A percentile compares a stretch with the other conserved stretches of the same genome.
Conservation (phyloP, 129 eudicot genomes). For the Chrysanthemum lavandulifolium region DNA sequence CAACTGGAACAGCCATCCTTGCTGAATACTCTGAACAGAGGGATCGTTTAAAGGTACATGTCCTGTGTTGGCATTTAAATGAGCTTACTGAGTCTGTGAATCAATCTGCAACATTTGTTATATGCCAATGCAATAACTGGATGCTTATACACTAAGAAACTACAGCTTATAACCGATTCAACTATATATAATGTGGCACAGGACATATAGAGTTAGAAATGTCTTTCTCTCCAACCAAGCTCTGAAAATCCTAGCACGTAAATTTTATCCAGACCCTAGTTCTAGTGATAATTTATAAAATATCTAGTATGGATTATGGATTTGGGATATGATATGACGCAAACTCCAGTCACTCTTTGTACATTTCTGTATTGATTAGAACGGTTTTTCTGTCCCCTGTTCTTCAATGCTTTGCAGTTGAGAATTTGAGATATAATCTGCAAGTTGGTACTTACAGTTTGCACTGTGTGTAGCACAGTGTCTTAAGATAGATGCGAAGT, state of each 20-base stretch:
- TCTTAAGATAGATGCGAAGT: background rate
- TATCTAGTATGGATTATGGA: constrained; percentile 1
- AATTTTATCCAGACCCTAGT: background rate
- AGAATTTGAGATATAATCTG: background rate
- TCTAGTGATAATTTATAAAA: background rate
- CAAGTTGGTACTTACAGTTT: background rate
- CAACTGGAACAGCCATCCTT: constrained; percentile 77
- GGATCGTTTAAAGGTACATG: constrained; percentile 74
- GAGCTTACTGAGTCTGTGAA: no score
- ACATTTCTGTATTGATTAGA: background rate
- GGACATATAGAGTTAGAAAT: background rate
- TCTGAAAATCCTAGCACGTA: background rate
- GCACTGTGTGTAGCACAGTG: background rate
- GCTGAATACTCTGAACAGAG: constrained; percentile 78
- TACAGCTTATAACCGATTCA: background rate
- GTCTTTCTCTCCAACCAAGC: background rate
- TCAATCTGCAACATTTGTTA: background rate
- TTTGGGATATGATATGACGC: constrained; percentile 1
- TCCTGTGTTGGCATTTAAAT: background rate
- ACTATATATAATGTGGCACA: background rate
- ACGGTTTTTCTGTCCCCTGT: background rate
- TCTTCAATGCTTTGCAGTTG: background rate
- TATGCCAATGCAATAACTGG: background rate
- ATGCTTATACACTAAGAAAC: background rate
- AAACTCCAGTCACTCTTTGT: background rate